Conservation (phyloP, 495 filamentous ascomycete genomes). For the Xylaria cubensis region DNA sequence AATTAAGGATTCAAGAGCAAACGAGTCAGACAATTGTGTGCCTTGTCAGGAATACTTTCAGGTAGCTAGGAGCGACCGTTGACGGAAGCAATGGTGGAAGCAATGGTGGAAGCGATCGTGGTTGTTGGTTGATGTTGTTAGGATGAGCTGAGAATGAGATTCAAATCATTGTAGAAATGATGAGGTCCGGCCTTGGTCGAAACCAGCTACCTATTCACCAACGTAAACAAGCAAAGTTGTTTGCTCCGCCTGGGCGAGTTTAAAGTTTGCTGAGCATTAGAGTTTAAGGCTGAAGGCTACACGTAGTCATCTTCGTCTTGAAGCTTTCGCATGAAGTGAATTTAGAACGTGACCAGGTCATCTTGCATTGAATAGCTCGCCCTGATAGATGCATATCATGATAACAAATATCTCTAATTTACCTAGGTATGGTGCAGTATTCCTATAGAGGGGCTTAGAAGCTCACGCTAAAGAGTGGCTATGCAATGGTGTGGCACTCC, state of each 20-base stretch:
- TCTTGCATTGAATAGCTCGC: neutral
- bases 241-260: neutral
- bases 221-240: neutral
- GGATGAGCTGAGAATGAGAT: neutral
- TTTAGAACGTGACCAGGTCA: neutral
- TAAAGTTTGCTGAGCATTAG: neutral
- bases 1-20: neutral
- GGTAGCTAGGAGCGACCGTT: neutral
- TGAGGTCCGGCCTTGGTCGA: neutral
- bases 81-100: neutral
- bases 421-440: neutral
- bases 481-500: neutral
- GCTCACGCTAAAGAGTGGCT: neutral
- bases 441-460: neutral
- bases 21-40: neutral
- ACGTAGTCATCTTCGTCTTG: neutral
- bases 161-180: slow-evolving; percentile 8
- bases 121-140: neutral
- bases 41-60: neutral
- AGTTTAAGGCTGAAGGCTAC: neutral
- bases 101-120: neutral
- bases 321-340: neutral
- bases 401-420: neutral
- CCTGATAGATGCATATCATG: neutral
- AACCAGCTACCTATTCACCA: neutral